phyloP scores from a whole-genome alignment of 1,284 basidiomycete species.

The Ustilago shanxiensis region DNA sequence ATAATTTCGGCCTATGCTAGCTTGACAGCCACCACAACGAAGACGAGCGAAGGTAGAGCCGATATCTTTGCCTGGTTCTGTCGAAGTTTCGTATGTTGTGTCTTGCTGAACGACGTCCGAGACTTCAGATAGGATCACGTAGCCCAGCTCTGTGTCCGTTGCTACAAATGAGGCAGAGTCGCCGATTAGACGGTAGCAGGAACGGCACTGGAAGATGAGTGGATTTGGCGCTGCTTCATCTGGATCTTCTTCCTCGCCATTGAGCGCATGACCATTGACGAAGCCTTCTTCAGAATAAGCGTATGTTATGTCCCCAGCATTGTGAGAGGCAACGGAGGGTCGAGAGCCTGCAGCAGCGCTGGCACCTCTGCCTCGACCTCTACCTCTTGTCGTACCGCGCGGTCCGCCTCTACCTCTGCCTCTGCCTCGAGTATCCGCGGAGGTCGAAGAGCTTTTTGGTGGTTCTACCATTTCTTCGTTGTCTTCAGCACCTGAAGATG shows the following conservation, averaged over 20 bases:
- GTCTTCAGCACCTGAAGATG: conserved; percentile 15
- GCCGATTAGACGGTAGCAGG: conserved; percentile 47
- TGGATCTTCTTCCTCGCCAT: background rate
- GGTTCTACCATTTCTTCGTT: conserved; percentile 34
- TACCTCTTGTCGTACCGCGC: conserved; percentile 9
- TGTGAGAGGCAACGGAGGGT: background rate
- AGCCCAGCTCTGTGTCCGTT: conserved; percentile 47
- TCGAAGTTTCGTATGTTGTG: conserved; percentile 31
- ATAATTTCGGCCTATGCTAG: conserved; percentile 46
- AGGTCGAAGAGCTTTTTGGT: conserved; percentile 15
- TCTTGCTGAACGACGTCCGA: conserved; percentile 39
- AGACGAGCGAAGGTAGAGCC: conserved; percentile 47
- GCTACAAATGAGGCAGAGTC: conserved; percentile 53
- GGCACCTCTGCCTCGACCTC: conserved; percentile 20
- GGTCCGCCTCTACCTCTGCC: conserved; percentile 12
- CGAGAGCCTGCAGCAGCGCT: background rate
- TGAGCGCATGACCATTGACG: background rate
- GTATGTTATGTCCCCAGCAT: background rate
- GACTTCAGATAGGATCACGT: conserved; percentile 51
- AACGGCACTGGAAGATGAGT: conserved; percentile 53
- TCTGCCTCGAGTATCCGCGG: conserved; percentile 10
- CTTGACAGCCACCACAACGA: conserved; percentile 40
- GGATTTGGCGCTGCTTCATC: conserved; percentile 24
- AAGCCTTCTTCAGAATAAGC: background rate
- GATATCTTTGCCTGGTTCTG: conserved; percentile 39